A percentile compares a stretch with the other conserved stretches of the same genome.
phyloP scores from a whole-genome alignment of 768 basidiomycete genomes.

The Paxillus involutus region DNA sequence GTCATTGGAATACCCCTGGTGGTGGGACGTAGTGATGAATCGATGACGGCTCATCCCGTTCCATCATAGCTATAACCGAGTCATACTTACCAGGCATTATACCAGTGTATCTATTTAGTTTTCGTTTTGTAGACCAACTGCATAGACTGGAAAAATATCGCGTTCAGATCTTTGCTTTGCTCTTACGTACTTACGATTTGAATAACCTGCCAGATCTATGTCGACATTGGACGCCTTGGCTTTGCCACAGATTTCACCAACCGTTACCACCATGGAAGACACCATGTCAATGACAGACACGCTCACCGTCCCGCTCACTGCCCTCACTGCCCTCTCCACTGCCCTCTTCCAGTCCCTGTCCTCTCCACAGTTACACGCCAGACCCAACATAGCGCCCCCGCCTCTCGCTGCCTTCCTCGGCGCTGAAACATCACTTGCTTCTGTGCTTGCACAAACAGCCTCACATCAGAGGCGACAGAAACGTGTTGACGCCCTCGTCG shows the following conservation, averaged over 20 bases:
- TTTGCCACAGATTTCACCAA: background rate
- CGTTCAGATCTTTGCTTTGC: background rate
- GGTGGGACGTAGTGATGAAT: background rate
- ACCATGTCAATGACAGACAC: slow-evolving; percentile 53
- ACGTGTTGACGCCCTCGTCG: slow-evolving; percentile 67
- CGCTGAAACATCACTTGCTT: slow-evolving; percentile 64
- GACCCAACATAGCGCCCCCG: slow-evolving; percentile 37
- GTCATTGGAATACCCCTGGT: background rate
- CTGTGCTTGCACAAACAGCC: slow-evolving; percentile 63
- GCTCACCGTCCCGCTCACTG: slow-evolving; percentile 60
- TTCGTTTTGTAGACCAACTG: slow-evolving; percentile 22
- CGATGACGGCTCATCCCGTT: slow-evolving; percentile 6
- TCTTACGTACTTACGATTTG: background rate
- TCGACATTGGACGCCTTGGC: background rate
- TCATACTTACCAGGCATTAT: slow-evolving; percentile 14
- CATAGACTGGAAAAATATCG: background rate
- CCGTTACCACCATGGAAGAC: background rate
- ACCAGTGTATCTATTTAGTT: slow-evolving; percentile 13
- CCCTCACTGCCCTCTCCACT: slow-evolving; percentile 63
- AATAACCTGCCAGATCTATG: no score
- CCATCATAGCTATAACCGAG: slow-evolving; percentile 8
- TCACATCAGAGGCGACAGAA: slow-evolving; percentile 76
- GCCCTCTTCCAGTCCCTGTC: slow-evolving; percentile 74
- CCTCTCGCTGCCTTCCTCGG: slow-evolving; percentile 55
- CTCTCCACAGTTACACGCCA: slow-evolving; percentile 46